Base-by-base conservation (phyloP, 148 eudicot genomes). In the Camellia sinensis region DNA sequence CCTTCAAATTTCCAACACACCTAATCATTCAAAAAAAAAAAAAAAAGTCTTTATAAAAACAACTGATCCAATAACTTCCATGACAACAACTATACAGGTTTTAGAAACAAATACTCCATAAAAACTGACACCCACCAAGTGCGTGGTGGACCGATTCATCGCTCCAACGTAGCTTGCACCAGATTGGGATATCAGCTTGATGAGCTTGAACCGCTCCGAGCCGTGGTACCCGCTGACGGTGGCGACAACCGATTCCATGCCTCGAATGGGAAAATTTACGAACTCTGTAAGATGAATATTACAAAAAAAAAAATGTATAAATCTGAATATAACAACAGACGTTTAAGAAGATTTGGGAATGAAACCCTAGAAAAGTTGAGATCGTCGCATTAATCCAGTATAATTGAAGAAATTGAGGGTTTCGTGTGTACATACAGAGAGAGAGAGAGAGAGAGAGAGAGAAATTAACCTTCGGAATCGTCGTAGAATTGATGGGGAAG, bases 1-100 rank as follows among this genome's bases (percentile, higher is more conserved):
- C 99, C 99, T 78, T 92, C 82, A 85, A 89, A 91, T 83, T 89
- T 89, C 97, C 92, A 90, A 78, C 99, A 96, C 70, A 96, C 86
- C 99, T 96, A 81, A 67, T 64, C 60, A 81, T 80, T 37, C 21
- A 71, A 71, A 40, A 40, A 29, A 4, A 6, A 43, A 56, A 7
- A 71, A 60, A 11, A 5, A 29, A 4, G 3, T 61, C 21, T 45
- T 22, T 6, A 67, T 9, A 17, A 15, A 63, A 56, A 21, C 19
- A 15, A 18, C 71, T 22, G 50, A 78, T 45, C 11, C 59, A 59
- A 50, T 29, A 74, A 40, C 50, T 50, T 57, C 41, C 11, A 21
- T 40, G 9, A 37, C 77, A 19, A 17, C 56, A 73, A 17, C 19
- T 6, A 22, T 7, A 80, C 70, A 63, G 43, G 63, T 22, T 1